Conservation (phyloP, 192 early-diverging fungal genomes). For the Coemansia sp. region DNA sequence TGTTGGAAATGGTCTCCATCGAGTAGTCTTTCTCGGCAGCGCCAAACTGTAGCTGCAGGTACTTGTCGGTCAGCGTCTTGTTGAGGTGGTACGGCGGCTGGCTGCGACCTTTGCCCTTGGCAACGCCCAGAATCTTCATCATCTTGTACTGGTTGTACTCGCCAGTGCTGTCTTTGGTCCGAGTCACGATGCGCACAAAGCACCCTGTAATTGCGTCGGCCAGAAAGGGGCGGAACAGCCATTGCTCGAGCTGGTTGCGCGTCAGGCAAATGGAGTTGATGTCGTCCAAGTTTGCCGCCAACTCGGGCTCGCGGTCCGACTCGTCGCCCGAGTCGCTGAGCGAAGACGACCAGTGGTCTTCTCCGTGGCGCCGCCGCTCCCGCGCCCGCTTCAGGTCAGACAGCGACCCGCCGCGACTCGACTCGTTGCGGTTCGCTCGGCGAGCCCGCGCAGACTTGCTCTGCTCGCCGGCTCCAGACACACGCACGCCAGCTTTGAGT, state of each 20-base stretch:
- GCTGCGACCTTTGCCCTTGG: conserved; percentile 56
- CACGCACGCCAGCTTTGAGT: background rate
- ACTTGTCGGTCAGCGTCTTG: conserved; percentile 63
- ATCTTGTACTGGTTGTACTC: conserved; percentile 58
- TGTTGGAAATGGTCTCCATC: conserved; percentile 79
- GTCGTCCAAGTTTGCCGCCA: conserved; percentile 60
- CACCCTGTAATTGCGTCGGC: conserved; percentile 64
- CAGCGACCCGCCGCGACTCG: conserved; percentile 21
- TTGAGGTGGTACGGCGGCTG: conserved; percentile 62
- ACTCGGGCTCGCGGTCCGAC: conserved; percentile 19
- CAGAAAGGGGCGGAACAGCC: conserved; percentile 73
- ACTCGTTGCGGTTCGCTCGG: conserved; percentile 8
- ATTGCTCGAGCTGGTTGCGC: conserved; percentile 67
- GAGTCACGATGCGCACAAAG: conserved; percentile 62
- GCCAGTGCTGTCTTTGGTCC: conserved; percentile 55
- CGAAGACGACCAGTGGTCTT: conserved; percentile 30
- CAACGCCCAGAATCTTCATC: conserved; percentile 61
- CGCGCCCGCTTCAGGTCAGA: conserved; percentile 61
- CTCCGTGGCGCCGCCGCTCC: conserved; percentile 36
- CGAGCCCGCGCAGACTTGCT: conserved; percentile 10
- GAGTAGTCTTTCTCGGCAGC: conserved; percentile 65
- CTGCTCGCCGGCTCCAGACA: conserved; percentile 1
- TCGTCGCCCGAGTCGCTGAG: conserved; percentile 36
- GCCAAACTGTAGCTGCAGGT: conserved; percentile 68
- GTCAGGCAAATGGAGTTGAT: conserved; percentile 62